Percentiles rank a stretch among this genome's conserved stretches.
These are phyloP conservation scores for Penicillium brevicompactum DNA, from an alignment of 2,329 filamentous ascomycete species.

Conservation along the genomic window DNA sequence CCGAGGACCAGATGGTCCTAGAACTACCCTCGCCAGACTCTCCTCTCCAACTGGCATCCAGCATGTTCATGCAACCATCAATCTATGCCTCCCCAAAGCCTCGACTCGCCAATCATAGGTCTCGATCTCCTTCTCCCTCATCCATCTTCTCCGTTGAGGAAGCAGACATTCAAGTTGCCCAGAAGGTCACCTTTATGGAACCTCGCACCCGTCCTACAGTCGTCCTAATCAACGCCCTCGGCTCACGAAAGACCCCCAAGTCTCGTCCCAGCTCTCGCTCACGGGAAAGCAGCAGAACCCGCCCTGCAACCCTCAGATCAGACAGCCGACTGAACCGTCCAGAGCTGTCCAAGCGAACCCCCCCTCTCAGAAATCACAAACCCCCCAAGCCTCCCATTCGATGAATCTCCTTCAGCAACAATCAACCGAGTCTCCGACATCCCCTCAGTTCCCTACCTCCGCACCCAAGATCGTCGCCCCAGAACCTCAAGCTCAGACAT, in stretches of 20 bases:
- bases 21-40: conserved; percentile 35
- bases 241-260: conserved; percentile 17
- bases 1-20: conserved; percentile 35
- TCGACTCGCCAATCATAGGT: conserved; percentile 14
- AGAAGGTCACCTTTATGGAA: conserved; percentile 35
- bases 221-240: conserved; percentile 34
- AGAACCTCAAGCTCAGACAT: conserved; percentile 26
- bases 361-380: neutral
- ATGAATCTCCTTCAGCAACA: conserved; percentile 10
- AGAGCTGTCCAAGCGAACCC: neutral
- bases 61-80: conserved; percentile 31
- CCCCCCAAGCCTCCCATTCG: neutral
- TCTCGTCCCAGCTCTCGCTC: conserved; percentile 11
- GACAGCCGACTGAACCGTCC: conserved; percentile 12
- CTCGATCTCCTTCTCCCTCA: conserved; percentile 31
- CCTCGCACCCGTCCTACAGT: conserved; percentile 34
- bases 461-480: conserved; percentile 12
- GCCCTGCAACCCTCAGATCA: neutral
- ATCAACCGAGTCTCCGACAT: conserved; percentile 30
- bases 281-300: conserved; percentile 16
- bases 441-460: conserved; percentile 19
- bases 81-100: conserved; percentile 33
- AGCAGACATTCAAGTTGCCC: conserved; percentile 35
- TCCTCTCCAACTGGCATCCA: conserved; percentile 29
- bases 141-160: conserved; percentile 35